Percentiles rank a stretch among this genome's conserved stretches.
Conservation (phyloP, 345 rosid species). For the Crucihimalaya himalaica region DNA sequence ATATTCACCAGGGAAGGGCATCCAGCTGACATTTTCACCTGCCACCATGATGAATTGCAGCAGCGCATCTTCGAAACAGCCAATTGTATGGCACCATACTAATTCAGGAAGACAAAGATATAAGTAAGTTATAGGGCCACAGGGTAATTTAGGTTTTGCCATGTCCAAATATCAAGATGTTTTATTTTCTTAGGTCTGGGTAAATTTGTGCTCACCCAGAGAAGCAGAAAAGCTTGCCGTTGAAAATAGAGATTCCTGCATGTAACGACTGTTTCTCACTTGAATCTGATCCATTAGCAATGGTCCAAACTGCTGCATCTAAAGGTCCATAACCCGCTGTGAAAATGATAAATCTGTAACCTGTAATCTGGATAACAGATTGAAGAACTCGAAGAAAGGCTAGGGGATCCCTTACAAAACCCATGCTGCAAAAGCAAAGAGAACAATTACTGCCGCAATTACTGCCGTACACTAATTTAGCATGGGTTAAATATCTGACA, state of each 20-base stretch:
- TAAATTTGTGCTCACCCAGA: conserved; percentile 50
- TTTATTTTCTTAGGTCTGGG: background rate
- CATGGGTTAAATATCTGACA: conserved; percentile 3
- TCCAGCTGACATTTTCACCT: conserved; percentile 49
- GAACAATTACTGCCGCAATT: background rate
- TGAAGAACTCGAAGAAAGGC: conserved; percentile 60
- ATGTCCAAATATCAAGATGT: background rate
- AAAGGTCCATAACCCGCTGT: conserved; percentile 60
- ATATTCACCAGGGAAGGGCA: conserved; percentile 19
- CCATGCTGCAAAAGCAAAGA: conserved; percentile 57
- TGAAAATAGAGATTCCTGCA: conserved; percentile 49
- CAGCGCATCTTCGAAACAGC: conserved; percentile 68
- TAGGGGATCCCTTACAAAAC: conserved; percentile 54
- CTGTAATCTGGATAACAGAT: conserved; percentile 49
- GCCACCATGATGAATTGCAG: conserved; percentile 93
- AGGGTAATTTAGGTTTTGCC: background rate
- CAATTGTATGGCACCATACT: conserved; percentile 73
- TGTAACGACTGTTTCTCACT: conserved; percentile 31
- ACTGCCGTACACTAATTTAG: background rate
- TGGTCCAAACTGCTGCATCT: conserved; percentile 47
- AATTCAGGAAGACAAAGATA: conserved; percentile 26
- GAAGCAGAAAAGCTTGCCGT: conserved; percentile 58
- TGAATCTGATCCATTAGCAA: conserved; percentile 38
- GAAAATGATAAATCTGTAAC: conserved; percentile 55
- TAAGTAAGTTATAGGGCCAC: background rate